Base-by-base conservation (phyloP, 371 early-diverging fungal species). In the Batrachochytrium dendrobatidis region DNA sequence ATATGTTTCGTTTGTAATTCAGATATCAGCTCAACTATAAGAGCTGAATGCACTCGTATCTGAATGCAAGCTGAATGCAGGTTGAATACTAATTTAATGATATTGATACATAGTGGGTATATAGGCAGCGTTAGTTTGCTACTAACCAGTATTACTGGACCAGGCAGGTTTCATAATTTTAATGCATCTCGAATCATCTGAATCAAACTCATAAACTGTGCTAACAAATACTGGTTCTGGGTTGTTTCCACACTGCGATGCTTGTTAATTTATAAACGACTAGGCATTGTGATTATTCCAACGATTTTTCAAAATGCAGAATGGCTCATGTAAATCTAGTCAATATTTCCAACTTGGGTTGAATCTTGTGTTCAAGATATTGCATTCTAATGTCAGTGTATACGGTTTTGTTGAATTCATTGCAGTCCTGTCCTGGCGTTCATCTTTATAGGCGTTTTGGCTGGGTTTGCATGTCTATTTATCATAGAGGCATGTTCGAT, bases 401-500 rank as follows among this genome's bases (percentile, higher is more conserved):
- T 20, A 12, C 46, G 25, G 48, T 60, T 53, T 53, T 24, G 32
- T 5, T 35, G 12, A 0, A n/a, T 7, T 39, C 20, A 1, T 30
- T 31, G 8, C 49, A 76, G 76, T 2, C 77, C 77, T 0, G 57
- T 55, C 1, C 1, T 76, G 0, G 35, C 53, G 22, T 73, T 76
- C 50, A n/a, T 70, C 29, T 31, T 68, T 25, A 55, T 76, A 24
- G 66, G 63, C 2, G 58, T 67, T 29, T 52, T 76, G 25, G 56
- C 77, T 15, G 71, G 55, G 10, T 53, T 73, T 31, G 68, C 67
- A 29, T 68, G 65, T 44, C 58, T 76, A 50, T 73, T 72, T 61
- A 52, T 76, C 22, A 58, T 72, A 43, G 77, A 76, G 46, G 59
- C 65, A 32, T 67, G 67, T 65, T 69, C 73, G 0, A 63, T 69